These are phyloP conservation scores for Aspergillus clavatus DNA, from an alignment of 2,329 filamentous ascomycete species.

Conservation along the genomic window DNA sequence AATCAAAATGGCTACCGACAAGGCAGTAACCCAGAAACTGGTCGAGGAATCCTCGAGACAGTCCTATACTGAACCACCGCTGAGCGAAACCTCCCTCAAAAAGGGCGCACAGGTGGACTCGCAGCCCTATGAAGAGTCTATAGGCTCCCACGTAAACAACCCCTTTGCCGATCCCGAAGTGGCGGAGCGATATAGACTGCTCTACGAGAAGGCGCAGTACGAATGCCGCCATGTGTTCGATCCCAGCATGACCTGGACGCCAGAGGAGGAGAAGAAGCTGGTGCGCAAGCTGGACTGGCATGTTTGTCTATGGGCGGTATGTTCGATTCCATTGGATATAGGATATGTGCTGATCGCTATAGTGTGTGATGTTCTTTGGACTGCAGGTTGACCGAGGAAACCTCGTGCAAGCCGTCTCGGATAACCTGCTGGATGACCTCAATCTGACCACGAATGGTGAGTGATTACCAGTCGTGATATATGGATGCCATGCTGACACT, in stretches of 20 bases:
- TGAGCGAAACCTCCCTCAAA: neutral
- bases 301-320: slow-evolving; percentile 23
- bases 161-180: slow-evolving; percentile 49
- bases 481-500: slow-evolving; percentile 37
- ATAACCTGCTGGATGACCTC: slow-evolving; percentile 49
- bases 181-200: slow-evolving; percentile 49
- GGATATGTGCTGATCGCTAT: no score
- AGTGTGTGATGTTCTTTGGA: slow-evolving; percentile 55
- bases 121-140: neutral
- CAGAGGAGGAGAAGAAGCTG: slow-evolving; percentile 25
- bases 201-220: slow-evolving; percentile 52
- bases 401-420: slow-evolving; percentile 52
- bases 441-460: slow-evolving; percentile 29
- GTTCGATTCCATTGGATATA: slow-evolving; percentile 12
- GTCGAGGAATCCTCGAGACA: neutral
- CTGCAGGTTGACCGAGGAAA: slow-evolving; percentile 58
- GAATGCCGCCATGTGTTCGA: slow-evolving; percentile 44
- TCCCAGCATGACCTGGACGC: slow-evolving; percentile 32
- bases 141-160: slow-evolving; percentile 10
- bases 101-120: neutral
- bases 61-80: slow-evolving; percentile 2
- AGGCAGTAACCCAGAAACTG: slow-evolving; percentile 3
- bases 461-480: slow-evolving; percentile 37
- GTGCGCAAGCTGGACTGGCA: slow-evolving; percentile 22
- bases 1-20: slow-evolving; percentile 3